These are phyloP conservation scores for Silene vulgaris DNA, from an alignment of 179 eudicot species.

Conservation along the genomic window DNA sequence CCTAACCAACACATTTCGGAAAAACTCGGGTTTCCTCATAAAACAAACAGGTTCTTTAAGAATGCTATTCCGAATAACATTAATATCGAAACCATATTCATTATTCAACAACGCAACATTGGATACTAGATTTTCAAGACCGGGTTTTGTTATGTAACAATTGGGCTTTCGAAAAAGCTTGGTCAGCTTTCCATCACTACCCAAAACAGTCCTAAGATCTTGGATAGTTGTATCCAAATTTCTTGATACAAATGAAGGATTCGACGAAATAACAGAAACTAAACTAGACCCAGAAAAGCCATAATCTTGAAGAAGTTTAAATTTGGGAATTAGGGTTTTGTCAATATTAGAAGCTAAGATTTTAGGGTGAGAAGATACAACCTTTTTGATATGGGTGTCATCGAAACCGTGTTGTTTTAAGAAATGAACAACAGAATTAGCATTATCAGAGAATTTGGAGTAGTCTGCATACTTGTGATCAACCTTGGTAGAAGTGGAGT, in stretches of 20 bases:
- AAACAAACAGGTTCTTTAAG: not conserved
- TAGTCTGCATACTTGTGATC: too few relatives aligned
- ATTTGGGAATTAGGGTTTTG: slow-evolving; percentile 14
- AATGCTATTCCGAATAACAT: slow-evolving; percentile 17
- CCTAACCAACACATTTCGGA: not conserved
- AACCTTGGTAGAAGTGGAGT: too few relatives aligned
- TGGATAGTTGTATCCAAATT: slow-evolving; percentile 1
- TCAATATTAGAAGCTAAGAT: not conserved
- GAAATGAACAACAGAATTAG: too few relatives aligned
- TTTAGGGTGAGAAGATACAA: not conserved
- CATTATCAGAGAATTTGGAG: too few relatives aligned
- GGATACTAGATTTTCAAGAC: not conserved
- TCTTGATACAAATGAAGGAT: not conserved
- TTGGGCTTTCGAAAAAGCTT: not conserved
- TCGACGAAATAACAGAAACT: not conserved
- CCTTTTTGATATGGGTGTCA: too few relatives aligned
- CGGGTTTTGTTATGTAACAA: not conserved
- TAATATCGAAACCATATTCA: slow-evolving; percentile 10
- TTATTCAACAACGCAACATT: slow-evolving; percentile 24
- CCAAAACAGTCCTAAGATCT: slow-evolving; percentile 13
- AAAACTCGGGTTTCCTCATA: not conserved
- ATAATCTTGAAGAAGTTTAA: slow-evolving; percentile 19
- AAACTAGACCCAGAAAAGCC: slow-evolving; percentile 22
- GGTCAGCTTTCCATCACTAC: slow-evolving; percentile 21
- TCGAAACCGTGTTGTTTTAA: too few relatives aligned